phyloP scores from a whole-genome alignment of 2,329 filamentous ascomycete genomes.

The Colletotrichum echinochloae region DNA sequence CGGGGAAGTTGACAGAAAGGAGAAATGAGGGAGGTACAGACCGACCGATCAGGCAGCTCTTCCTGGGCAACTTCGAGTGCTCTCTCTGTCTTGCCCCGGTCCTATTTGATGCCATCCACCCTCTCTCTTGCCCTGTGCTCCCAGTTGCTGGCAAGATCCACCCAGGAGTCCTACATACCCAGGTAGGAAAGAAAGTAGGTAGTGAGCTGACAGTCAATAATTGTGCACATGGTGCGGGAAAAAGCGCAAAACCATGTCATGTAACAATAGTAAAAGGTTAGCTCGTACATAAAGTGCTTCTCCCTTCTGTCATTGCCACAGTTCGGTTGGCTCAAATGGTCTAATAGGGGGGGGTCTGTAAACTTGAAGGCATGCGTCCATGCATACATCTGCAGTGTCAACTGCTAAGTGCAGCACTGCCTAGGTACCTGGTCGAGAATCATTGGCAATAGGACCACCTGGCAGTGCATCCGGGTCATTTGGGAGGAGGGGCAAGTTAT shows the following conservation, averaged over 20 bases:
- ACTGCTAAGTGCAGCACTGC: neutral
- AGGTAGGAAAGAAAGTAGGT: too few relatives aligned
- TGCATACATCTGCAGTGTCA: neutral
- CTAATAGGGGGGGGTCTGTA: neutral
- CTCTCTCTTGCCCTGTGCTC: neutral
- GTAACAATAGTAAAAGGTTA: neutral
- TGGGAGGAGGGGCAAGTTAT: neutral
- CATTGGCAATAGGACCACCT: slow-evolving; percentile 27
- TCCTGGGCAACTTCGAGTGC: slow-evolving; percentile 1
- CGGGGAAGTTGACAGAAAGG: slow-evolving; percentile 26
- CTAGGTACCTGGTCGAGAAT: slow-evolving; percentile 10
- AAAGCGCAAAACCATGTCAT: neutral
- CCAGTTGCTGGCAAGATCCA: neutral
- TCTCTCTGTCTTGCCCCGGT: neutral
- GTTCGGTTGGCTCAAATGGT: neutral
- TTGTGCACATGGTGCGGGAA: neutral
- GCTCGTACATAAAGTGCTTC: neutral
- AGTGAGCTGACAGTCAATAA: neutral
- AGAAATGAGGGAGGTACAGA: neutral
- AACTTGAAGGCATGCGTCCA: neutral
- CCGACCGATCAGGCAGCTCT: neutral
- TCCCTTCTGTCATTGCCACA: neutral
- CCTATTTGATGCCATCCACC: neutral
- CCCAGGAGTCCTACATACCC: neutral
- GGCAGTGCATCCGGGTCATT: neutral